A percentile compares a stretch with the other conserved stretches of the same genome.
phyloP scores from a whole-genome alignment of 2,329 filamentous ascomycete genomes.

The Pseudocercospora eumusae region DNA sequence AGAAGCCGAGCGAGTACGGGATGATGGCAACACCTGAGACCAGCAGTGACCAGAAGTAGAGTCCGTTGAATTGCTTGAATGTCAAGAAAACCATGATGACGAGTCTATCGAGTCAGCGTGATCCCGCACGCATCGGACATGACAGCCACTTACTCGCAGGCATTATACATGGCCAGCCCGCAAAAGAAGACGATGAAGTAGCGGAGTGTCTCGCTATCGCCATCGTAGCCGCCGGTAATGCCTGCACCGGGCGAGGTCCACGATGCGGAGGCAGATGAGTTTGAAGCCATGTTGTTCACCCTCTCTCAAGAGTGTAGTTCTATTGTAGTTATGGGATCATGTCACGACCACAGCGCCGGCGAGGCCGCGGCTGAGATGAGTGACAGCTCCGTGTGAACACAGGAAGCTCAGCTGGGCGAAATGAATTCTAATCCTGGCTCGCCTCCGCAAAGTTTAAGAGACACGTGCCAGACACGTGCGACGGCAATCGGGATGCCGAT shows the following conservation, averaged over 20 bases:
- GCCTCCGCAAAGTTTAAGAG: neutral
- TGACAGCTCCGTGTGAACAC: neutral
- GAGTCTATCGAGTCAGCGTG: conserved; percentile 40
- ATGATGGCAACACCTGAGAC: conserved; percentile 48
- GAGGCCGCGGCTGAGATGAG: neutral
- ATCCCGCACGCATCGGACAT: conserved; percentile 4
- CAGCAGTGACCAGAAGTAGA: conserved; percentile 55
- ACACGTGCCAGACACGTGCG: neutral
- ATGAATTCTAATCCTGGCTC: too few relatives aligned
- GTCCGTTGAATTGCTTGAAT: conserved; percentile 50
- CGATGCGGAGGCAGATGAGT: conserved; percentile 14
- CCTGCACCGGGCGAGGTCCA: conserved; percentile 37
- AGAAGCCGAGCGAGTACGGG: conserved; percentile 51
- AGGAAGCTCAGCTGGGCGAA: neutral
- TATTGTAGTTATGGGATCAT: neutral
- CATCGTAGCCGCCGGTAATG: conserved; percentile 35
- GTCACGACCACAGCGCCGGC: neutral
- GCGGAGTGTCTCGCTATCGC: conserved; percentile 29
- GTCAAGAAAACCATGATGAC: conserved; percentile 50
- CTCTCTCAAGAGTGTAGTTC: neutral
- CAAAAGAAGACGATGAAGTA: conserved; percentile 37
- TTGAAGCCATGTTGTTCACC: neutral
- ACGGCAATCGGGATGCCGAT: neutral
- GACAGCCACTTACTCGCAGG: conserved; percentile 1
- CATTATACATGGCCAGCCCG: conserved; percentile 39